These are phyloP conservation scores for Rhizopogon vesiculosus DNA, from an alignment of 768 basidiomycete species.

Conservation along the genomic window DNA sequence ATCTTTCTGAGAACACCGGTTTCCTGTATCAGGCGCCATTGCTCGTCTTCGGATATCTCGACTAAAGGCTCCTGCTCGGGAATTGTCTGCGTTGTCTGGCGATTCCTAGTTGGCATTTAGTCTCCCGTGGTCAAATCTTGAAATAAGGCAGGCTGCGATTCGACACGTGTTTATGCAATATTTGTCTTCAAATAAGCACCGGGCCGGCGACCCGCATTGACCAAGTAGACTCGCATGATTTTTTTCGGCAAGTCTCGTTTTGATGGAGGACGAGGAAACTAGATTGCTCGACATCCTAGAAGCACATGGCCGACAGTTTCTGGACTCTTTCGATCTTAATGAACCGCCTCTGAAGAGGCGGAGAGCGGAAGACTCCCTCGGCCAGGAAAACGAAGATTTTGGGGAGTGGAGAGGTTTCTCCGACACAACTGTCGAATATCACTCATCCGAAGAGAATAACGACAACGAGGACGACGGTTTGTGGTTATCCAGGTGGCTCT, in stretches of 20 bases:
- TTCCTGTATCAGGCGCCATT: conserved; percentile 71
- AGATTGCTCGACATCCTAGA: conserved; percentile 37
- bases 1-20: conserved; percentile 51
- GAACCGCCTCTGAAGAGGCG: conserved; percentile 16
- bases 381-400: conserved; percentile 19
- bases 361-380: conserved; percentile 2
- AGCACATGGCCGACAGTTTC: conserved; percentile 42
- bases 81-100: conserved; percentile 13
- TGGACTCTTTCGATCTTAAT: conserved; percentile 33
- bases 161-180: neutral
- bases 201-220: neutral
- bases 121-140: too few relatives aligned
- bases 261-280: conserved; percentile 19
- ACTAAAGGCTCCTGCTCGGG: conserved; percentile 19
- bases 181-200: neutral
- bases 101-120: conserved; percentile 8
- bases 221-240: conserved; percentile 6
- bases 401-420: conserved; percentile 40
- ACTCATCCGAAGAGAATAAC: conserved; percentile 12
- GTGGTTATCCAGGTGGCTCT: neutral
- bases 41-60: conserved; percentile 68
- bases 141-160: too few relatives aligned
- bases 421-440: neutral
- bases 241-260: conserved; percentile 3
- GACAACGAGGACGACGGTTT: conserved; percentile 18